A percentile compares a stretch with the other conserved stretches of the same genome.
Conservation (phyloP, 495 filamentous ascomycete genomes). For the Annulohypoxylon moriforme region DNA sequence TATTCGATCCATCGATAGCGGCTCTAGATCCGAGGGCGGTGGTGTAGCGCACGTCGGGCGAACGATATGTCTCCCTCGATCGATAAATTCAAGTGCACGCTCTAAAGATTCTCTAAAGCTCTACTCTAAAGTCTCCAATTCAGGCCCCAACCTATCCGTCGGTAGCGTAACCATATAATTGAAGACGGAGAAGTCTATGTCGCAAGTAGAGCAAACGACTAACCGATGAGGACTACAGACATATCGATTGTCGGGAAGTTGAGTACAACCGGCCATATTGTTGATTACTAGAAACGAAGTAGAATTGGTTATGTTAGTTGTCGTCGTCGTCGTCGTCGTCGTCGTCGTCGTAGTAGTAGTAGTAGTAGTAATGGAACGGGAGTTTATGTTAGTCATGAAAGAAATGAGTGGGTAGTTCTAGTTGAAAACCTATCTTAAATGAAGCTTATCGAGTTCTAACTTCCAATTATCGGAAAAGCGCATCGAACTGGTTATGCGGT, state of each 20-base stretch:
- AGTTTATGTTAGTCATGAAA: too few relatives aligned
- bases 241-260: neutral
- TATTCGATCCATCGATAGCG: neutral
- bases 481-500: too few relatives aligned
- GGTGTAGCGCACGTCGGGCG: neutral
- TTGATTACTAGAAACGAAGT: neutral
- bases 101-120: neutral
- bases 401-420: too few relatives aligned
- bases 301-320: too few relatives aligned
- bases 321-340: too few relatives aligned
- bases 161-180: neutral
- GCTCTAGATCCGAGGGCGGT: neutral
- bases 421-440: too few relatives aligned
- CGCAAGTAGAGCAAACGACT: neutral
- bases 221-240: neutral
- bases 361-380: too few relatives aligned
- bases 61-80: neutral
- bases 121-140: neutral
- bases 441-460: too few relatives aligned
- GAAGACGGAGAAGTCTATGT: neutral
- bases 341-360: too few relatives aligned
- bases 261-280: neutral
- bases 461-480: too few relatives aligned
- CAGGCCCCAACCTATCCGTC: neutral
- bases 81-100: neutral